Conservation (phyloP, 306 rosid genomes). For the Quercus mongolica region DNA sequence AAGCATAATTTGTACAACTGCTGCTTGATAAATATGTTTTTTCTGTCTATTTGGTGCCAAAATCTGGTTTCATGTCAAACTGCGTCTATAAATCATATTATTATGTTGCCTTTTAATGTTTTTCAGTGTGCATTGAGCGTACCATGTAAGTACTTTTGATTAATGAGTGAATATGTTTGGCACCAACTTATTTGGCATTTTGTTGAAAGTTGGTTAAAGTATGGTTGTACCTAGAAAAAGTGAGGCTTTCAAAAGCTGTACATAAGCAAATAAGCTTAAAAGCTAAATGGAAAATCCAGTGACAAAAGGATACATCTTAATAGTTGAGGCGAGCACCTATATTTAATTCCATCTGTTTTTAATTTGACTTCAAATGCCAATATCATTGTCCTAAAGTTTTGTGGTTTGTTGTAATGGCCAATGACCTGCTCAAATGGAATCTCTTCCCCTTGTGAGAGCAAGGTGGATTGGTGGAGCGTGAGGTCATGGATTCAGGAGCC, state of each 20-base stretch:
- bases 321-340: not conserved
- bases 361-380: not conserved
- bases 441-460: too few relatives aligned
- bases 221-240: too few relatives aligned
- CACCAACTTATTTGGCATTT: too few relatives aligned
- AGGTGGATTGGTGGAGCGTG: too few relatives aligned
- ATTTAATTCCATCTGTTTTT: not conserved
- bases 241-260: too few relatives aligned
- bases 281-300: too few relatives aligned
- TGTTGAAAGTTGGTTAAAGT: too few relatives aligned
- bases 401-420: not conserved
- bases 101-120: not conserved
- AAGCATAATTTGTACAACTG: not conserved
- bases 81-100: not conserved
- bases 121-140: not conserved
- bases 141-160: not conserved
- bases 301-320: not conserved
- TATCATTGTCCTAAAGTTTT: not conserved
- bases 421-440: too few relatives aligned
- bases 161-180: not conserved
- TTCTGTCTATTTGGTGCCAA: not conserved
- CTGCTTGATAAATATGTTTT: not conserved
- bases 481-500: too few relatives aligned
- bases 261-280: too few relatives aligned
- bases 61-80: not conserved